phyloP scores from a whole-genome alignment of 805 yeast genomes.

The Candida gorgasii region DNA sequence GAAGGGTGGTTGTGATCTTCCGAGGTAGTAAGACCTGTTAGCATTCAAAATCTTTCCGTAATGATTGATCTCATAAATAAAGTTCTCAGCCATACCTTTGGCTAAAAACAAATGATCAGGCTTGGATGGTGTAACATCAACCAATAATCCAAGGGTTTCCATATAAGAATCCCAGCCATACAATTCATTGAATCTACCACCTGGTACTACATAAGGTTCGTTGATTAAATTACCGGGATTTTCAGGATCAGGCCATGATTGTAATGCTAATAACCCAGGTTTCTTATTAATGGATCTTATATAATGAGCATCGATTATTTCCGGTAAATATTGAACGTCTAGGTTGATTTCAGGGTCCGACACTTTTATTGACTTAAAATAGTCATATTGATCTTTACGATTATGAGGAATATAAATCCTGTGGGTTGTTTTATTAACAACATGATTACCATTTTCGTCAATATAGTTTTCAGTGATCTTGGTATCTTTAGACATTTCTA shows the following conservation, averaged over 20 bases:
- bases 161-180: constrained; percentile 99
- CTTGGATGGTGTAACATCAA: constrained; percentile 43
- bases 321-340: constrained; percentile 77
- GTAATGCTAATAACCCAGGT: constrained; percentile 87
- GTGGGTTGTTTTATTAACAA: constrained; percentile 55
- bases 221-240: constrained; percentile 57
- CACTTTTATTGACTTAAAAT: constrained; percentile 55
- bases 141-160: constrained; percentile 79
- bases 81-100: constrained; percentile 88
- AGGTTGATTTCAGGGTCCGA: constrained; percentile 57
- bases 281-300: constrained; percentile 73
- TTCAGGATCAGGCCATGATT: constrained; percentile 59
- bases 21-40: constrained; percentile 84
- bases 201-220: constrained; percentile 92
- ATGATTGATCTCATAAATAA: constrained; percentile 83
- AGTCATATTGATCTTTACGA: constrained; percentile 71
- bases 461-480: constrained; percentile 58
- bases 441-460: constrained; percentile 32
- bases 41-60: constrained; percentile 95
- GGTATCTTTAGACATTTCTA: constrained; percentile 73
- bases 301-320: constrained; percentile 70
- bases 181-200: constrained; percentile 94
- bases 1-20: constrained; percentile 96
- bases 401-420: constrained; percentile 75
- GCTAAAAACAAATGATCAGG: constrained; percentile 63